Conservation (phyloP, 1,284 basidiomycete species). For the Exsudoporus floridanus region DNA sequence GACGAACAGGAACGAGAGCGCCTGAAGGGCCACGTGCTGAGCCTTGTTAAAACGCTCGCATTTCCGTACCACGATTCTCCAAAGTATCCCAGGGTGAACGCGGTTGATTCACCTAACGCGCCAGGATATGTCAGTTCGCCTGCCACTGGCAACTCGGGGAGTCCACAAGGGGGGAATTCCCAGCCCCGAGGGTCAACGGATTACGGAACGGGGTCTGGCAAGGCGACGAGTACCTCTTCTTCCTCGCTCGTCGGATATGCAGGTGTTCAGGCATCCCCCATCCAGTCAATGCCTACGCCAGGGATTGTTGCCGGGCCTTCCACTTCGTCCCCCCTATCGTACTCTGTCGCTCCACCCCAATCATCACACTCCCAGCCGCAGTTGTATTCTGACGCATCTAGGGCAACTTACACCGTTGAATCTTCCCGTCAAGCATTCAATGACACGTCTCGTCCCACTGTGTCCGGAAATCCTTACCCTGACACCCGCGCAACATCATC, state of each 20-base stretch:
- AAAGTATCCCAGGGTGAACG: conserved; percentile 44
- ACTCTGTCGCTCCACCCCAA: conserved; percentile 24
- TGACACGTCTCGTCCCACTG: conserved; percentile 22
- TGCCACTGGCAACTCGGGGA: conserved; percentile 37
- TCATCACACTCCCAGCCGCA: conserved; percentile 30
- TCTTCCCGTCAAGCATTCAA: conserved; percentile 24
- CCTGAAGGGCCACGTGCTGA: conserved; percentile 57
- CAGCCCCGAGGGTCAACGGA: conserved; percentile 30
- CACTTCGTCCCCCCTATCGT: conserved; percentile 23
- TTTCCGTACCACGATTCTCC: conserved; percentile 77
- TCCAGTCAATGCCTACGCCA: conserved; percentile 22
- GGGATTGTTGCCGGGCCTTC: conserved; percentile 22
- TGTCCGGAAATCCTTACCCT: conserved; percentile 31
- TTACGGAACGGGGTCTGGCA: conserved; percentile 23
- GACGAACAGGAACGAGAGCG: conserved; percentile 53
- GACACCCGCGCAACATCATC: conserved; percentile 24
- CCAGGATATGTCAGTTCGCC: conserved; percentile 36
- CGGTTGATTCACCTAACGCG: conserved; percentile 47
- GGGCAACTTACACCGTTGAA: conserved; percentile 25
- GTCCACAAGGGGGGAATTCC: conserved; percentile 25
- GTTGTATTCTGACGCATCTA: conserved; percentile 26
- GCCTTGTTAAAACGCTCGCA: conserved; percentile 67
- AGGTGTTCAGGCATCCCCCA: conserved; percentile 24
- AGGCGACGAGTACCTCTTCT: conserved; percentile 12
- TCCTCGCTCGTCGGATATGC: conserved; percentile 33